Evolutionary conservation across 139 green algal species (phyloP), one percentile per base, ranked within the genome.

Genomic region (Edaphochlamys debaryana): DNA sequence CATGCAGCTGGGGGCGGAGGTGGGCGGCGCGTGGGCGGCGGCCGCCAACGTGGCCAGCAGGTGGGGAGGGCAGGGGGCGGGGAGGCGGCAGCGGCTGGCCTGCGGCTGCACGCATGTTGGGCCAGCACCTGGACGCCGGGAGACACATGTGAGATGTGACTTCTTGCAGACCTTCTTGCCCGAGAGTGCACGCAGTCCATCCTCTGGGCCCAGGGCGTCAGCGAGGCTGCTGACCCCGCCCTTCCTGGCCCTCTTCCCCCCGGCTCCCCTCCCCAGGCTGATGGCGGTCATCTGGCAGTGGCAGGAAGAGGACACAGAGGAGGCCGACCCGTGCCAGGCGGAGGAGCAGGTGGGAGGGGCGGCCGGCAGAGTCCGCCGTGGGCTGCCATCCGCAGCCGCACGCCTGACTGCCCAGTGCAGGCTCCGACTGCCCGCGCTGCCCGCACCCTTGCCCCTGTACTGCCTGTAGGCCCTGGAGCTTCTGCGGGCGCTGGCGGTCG

Each of bases 1-100:
- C 15, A 40, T 81, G 30, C 60, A 81, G 75, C 40, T 81, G 37
- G 40, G 30, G 0, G 75, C 75, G 2, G 40, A 40, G 30, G 20
- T 30, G 15, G 56, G 60, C 15, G 75, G 13, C 8, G 37, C 63
- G 38, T 81, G 75, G 75, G 75, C 75, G 60, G 30, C 60, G 37
- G 75, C 75, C 22, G 75, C 75, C 11, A 40, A 60, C 7, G 30
- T 81, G 29, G 48, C 52, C 40, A 48, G 60, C 41, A 50, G 75
- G 75, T 71, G 22, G 40, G 56, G 9, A 3, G 25, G 23, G 9
- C 56, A 54, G 45, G 45, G 45, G 11, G 45, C 13, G 11, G 45
- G 45, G 11, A 54, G 45, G 45, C 45, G 9, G 45, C 11, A 9
- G 45, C 45, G 9, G 45, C 45, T n/a, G 45, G 13, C 11, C 45